phyloP scores from a whole-genome alignment of 352 stramenopile species.

The Salisapilia sapeloensis region DNA sequence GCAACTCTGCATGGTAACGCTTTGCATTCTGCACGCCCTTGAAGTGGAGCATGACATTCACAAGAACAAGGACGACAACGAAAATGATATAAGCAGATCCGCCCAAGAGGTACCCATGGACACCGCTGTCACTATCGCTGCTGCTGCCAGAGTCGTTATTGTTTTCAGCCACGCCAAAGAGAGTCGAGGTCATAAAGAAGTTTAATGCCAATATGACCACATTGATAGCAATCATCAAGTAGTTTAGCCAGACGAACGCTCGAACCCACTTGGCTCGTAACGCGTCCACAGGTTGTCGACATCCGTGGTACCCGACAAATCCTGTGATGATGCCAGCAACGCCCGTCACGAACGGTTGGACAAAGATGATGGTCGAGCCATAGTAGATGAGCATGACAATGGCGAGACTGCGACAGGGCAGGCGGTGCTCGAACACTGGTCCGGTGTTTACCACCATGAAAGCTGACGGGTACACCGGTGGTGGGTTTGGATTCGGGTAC shows the following conservation, averaged over 20 bases:
- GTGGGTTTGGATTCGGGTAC: too few relatives aligned
- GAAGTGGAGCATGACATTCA: constrained; percentile 45
- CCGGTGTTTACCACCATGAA: too few relatives aligned
- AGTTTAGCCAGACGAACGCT: constrained; percentile 53
- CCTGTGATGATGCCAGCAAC: constrained; percentile 33
- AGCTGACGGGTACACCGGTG: too few relatives aligned
- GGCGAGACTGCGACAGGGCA: constrained; percentile 39
- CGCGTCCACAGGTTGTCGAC: constrained; percentile 32
- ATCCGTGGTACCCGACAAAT: constrained; percentile 45
- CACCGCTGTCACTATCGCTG: too few relatives aligned
- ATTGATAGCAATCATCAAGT: constrained; percentile 47
- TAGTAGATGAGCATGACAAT: constrained; percentile 55
- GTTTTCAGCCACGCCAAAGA: too few relatives aligned
- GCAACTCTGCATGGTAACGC: constrained; percentile 17
- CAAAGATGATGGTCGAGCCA: constrained; percentile 42
- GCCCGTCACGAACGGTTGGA: constrained; percentile 55
- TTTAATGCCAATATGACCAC: too few relatives aligned
- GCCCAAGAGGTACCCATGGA: too few relatives aligned
- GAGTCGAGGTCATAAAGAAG: too few relatives aligned
- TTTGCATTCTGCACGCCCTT: constrained; percentile 17
- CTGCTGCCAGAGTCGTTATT: too few relatives aligned
- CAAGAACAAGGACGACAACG: constrained; percentile 23
- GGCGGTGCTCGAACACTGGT: constrained; percentile 42
- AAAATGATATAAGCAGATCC: constrained; percentile 11
- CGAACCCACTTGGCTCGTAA: constrained; percentile 53